Evolutionary conservation across 352 stramenopile species (phyloP), one percentile per base, ranked within the genome.

Genomic region (Albugo laibachii): DNA sequence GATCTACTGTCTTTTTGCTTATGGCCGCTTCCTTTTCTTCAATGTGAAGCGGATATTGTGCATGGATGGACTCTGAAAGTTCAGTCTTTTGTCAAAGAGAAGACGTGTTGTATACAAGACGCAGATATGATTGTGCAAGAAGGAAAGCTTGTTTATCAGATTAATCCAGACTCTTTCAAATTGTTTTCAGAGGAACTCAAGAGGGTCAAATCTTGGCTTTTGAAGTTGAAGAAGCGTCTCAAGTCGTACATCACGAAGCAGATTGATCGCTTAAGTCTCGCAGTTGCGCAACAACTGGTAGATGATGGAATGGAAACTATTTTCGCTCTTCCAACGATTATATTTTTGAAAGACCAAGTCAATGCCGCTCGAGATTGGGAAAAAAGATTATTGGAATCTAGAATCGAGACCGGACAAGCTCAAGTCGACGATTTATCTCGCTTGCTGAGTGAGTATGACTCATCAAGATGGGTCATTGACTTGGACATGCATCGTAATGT

Each of bases 401-500:
- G 80, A 12, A 63, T 93, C 13, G 80, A 93, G 40, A 73, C 60
- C 1, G 80, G 80, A 0, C 72, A 89, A 45, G 80, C 80, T 0
- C 66, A 74, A 0, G 81, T 93, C 35, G 66, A 69, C 0, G 69
- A 64, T 36, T 50, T 93, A 35, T 52, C 89, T 15, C 56, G 58
- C 0, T 50, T 93, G 6, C 51, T 91, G 19, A 79, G 82, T 41
- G 80, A 93, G 49, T 93, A 89, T 52, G 71, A 88, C 37, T 71
- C 62, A 12, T 72, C 68, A 8, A 53, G 72, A 24, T 57, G 89
- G 8, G 54, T 91, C 16, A 83, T 93, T 53, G 80, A 93, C 48
- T 49, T 93, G 20, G 73, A 89, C 31, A 88, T 88, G 71, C 77
- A 93, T 53, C 71, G 75, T 11, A 72, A 91, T 34, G 80, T 93